phyloP scores from a whole-genome alignment of 805 yeast species.

The Hanseniaspora valbyensis region DNA sequence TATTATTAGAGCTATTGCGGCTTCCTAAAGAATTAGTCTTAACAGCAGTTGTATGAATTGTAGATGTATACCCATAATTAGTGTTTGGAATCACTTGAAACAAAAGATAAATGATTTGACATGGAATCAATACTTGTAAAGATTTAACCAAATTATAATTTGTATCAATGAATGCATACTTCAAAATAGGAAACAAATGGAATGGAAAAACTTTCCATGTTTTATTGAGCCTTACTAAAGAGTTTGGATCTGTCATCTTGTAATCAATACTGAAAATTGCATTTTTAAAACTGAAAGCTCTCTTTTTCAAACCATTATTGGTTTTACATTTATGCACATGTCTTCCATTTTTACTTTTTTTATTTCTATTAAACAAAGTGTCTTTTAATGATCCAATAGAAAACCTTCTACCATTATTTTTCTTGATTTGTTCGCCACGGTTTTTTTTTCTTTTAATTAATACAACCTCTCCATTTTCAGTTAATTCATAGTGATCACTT shows the following conservation, averaged over 20 bases:
- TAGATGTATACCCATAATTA: slow-evolving; percentile 24
- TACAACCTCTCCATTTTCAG: slow-evolving; percentile 6
- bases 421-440: neutral
- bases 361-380: neutral
- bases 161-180: slow-evolving; percentile 26
- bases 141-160: slow-evolving; percentile 24
- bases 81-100: slow-evolving; percentile 29
- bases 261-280: slow-evolving; percentile 7
- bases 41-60: neutral
- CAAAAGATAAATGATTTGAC: slow-evolving; percentile 31
- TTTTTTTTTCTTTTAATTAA: neutral
- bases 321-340: neutral
- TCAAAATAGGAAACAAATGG: slow-evolving; percentile 28
- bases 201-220: slow-evolving; percentile 26
- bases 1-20: neutral
- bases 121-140: slow-evolving; percentile 25
- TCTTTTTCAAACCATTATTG: neutral
- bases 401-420: neutral
- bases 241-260: slow-evolving; percentile 19
- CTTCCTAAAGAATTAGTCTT: neutral
- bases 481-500: slow-evolving; percentile 4
- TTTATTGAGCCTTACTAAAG: slow-evolving; percentile 25
- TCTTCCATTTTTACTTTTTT: neutral
- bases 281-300: neutral
- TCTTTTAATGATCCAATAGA: slow-evolving; percentile 1